Base-by-base conservation (phyloP, 331 rosid genomes). In the Saraca asoca region DNA sequence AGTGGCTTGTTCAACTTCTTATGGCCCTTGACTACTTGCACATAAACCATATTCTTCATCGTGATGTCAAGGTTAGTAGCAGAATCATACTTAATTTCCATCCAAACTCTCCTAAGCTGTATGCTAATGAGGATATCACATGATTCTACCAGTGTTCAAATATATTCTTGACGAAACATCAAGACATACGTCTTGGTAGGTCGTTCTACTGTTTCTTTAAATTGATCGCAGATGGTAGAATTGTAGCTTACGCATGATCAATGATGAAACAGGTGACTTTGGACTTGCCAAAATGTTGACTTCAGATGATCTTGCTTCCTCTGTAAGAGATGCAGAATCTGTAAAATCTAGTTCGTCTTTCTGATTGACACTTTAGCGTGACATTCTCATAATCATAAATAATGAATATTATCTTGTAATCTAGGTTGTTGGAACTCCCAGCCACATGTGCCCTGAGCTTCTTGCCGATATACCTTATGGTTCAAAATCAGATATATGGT, bases 381-480 rank as follows among this genome's bases (percentile, higher is more conserved):
- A 62, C 43, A n/a, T 20, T 58, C 45, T 33, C 75, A 52, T 50
- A 33, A 58, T 43, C 51, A 62, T 77, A 59, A 68, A 49, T 59
- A 54, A 20, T 62, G 33, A 58, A 7, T 33, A 11, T 64, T 66
- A 14, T 60, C 54, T 64, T 51, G 68, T 60, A 31, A 71, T 48
- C 17, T 77, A 94, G 99, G 97, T 94, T 54, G 99, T 94, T 60
- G 99, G 99, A 84, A 94, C 99, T 48, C 99, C 99, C 45, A 86
- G 96, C 79, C 88, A 94, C 75, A 94, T 94, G 99, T 94, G 99
- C 67, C 99, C 99, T 0, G 99, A 94, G 73, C 99, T 94, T 82
- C 99, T 94, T 61, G 99, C 99, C 48, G 99, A 94, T 81, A 94
- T 94, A 75, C 99, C 99, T 61, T 94, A 94, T 57, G 97, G 97